Percentiles rank a stretch among this genome's conserved stretches.
Evolutionary conservation across 345 rosid species (phyloP).

Genomic region (Carallia brachiata): DNA sequence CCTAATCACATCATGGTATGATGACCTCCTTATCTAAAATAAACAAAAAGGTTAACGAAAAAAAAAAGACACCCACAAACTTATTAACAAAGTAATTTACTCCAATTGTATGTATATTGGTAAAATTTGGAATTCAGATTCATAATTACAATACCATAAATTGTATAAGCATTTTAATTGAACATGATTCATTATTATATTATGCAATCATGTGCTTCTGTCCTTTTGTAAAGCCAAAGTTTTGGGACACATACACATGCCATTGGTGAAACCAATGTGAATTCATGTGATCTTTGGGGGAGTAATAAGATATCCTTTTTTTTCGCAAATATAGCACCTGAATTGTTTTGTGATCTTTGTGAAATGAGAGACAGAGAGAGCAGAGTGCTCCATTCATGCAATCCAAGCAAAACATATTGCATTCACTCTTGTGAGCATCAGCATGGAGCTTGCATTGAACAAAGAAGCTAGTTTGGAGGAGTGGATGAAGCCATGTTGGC

Average conservation of each 20-base stretch:
- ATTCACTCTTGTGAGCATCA: slow-evolving; percentile 91
- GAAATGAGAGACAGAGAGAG: slow-evolving; percentile 66
- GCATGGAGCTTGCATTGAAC: slow-evolving; percentile 82
- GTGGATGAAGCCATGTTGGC: slow-evolving; percentile 86
- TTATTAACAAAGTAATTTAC: too few species aligned
- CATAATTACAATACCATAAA: too few species aligned
- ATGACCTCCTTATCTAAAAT: slow-evolving; percentile 89
- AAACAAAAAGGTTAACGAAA: not conserved
- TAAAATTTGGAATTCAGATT: too few species aligned
- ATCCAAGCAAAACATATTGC: slow-evolving; percentile 97
- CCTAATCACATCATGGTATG: slow-evolving; percentile 98
- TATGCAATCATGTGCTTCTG: not conserved
- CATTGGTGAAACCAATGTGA: slow-evolving; percentile 25
- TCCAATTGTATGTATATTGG: too few species aligned
- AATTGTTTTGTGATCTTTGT: slow-evolving; percentile 73
- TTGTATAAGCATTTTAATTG: too few species aligned
- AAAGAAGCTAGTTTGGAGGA: slow-evolving; percentile 74
- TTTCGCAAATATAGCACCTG: slow-evolving; percentile 46
- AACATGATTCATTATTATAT: too few species aligned
- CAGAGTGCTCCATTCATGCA: slow-evolving; percentile 82
- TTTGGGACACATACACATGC: slow-evolving; percentile 13
- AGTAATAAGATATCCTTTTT: too few species aligned
- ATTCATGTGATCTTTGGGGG: not conserved
- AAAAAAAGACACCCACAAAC: not conserved
- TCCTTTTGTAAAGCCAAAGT: not conserved